Evolutionary conservation across 495 filamentous ascomycete genomes (phyloP), one percentile per base, ranked within the genome.

Genomic region (Xylaria palmicola): DNA sequence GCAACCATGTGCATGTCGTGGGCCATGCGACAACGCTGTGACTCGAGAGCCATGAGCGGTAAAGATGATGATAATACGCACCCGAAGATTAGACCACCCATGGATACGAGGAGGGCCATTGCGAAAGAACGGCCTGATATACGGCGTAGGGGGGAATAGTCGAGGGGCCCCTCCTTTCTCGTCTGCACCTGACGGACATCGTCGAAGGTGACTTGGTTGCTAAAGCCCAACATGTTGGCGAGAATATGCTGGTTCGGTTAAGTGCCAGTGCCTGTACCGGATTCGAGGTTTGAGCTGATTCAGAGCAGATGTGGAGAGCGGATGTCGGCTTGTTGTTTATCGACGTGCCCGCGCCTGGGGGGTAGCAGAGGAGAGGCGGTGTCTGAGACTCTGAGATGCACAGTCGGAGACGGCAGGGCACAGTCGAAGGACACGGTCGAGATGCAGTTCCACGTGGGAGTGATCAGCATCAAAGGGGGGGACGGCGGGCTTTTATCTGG

Each of bases 81-180:
- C 67, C 86, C 86, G 64, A 90, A 91, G 60, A 91, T 86, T 71
- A 91, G 87, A 62, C 88, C 88, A 68, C 88, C 88, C 79, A 91
- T 87, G 8, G 88, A 77, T 44, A 82, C 82, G 44, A 82, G 68
- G 44, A 83, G 53, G 59, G 81, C 81, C 62, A 85, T 74, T 54
- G 75, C 74, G 62, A 81, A 77, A 0, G 80, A 78, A 3, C 79
- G 75, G 68, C 74, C 73, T 27, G 81, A 82, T 59, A 84, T 34
- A 37, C 62, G 62, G 32, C 22, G 48, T 15, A 65, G 24, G 13
- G 62, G 58, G 3, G 62, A 65, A 41, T 61, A 65, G 43, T 65
- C 62, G 48, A 65, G 62, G 49, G 48, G 12, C 2, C 41, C 58
- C 41, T 44, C 30, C 55, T 58, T 58, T 13, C 29, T 43, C 20